phyloP scores from a whole-genome alignment of 805 yeast species.

The Metschnikowia gelsemii region DNA sequence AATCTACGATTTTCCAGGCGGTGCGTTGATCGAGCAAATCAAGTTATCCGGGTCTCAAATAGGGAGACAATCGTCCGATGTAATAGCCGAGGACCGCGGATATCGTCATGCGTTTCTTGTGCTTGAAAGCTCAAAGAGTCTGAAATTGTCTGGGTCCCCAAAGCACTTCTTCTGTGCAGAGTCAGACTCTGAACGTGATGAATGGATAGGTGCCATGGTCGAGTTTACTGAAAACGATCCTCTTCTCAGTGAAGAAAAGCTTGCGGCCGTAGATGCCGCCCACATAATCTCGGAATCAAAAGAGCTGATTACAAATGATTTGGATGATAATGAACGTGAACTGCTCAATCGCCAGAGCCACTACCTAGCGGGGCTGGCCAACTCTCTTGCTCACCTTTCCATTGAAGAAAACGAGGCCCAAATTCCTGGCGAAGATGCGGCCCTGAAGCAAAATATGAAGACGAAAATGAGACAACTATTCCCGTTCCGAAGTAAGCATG shows the following conservation, averaged over 20 bases:
- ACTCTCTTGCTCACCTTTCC: slow-evolving; percentile 2
- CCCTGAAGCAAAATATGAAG: slow-evolving; percentile 40
- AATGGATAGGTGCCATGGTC: slow-evolving; percentile 56
- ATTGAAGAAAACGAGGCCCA: slow-evolving; percentile 10
- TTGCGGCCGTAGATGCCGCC: background rate
- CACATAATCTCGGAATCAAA: background rate
- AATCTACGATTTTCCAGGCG: slow-evolving; percentile 57
- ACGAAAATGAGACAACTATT: slow-evolving; percentile 58
- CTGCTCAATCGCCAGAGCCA: background rate
- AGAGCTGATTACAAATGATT: background rate
- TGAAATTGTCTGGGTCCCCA: slow-evolving; percentile 35
- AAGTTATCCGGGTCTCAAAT: slow-evolving; percentile 51
- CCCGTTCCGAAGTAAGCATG: slow-evolving; percentile 43
- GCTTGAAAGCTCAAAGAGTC: slow-evolving; percentile 44
- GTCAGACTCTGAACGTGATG: slow-evolving; percentile 70
- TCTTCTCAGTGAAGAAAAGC: background rate
- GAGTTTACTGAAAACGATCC: slow-evolving; percentile 31
- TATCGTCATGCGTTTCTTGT: slow-evolving; percentile 62
- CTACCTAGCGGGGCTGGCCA: background rate
- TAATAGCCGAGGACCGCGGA: slow-evolving; percentile 46
- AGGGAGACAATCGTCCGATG: slow-evolving; percentile 48
- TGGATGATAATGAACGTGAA: background rate
- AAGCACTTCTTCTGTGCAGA: slow-evolving; percentile 77
- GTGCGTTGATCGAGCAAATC: slow-evolving; percentile 52
- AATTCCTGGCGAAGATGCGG: slow-evolving; percentile 9